Conservation (phyloP, 2,329 filamentous ascomycete species). For the Monosporascus sp. region DNA sequence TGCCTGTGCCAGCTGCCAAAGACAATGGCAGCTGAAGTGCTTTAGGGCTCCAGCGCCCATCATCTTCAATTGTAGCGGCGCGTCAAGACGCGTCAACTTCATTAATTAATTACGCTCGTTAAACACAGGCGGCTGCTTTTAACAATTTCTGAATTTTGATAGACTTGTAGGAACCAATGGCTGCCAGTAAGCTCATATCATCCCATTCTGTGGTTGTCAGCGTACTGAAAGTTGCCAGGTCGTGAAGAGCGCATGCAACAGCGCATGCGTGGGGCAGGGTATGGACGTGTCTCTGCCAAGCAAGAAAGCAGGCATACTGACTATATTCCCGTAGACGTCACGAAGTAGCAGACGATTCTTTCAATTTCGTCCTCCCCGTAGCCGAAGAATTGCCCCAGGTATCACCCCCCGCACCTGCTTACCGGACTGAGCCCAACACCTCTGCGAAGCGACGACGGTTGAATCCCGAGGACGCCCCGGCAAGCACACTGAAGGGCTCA, state of each 20-base stretch:
- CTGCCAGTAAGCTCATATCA: conserved; percentile 24
- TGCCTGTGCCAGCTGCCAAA: too few relatives aligned
- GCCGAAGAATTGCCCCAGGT: conserved; percentile 17
- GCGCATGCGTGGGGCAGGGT: conserved; percentile 61
- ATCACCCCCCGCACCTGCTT: conserved; percentile 18
- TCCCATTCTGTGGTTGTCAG: neutral
- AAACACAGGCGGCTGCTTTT: too few relatives aligned
- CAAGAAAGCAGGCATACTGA: neutral
- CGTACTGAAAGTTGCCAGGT: conserved; percentile 28
- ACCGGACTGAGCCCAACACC: conserved; percentile 39
- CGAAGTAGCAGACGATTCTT: conserved; percentile 55
- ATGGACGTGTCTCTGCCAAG: conserved; percentile 21
- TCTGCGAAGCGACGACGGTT: conserved; percentile 42
- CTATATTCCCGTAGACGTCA: conserved; percentile 35
- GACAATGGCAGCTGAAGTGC: too few relatives aligned
- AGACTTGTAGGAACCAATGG: conserved; percentile 18
- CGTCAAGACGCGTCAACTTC: too few relatives aligned
- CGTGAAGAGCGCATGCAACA: conserved; percentile 59
- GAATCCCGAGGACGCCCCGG: conserved; percentile 14
- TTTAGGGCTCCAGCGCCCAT: too few relatives aligned
- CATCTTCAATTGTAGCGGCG: too few relatives aligned
- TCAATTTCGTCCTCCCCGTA: conserved; percentile 45
- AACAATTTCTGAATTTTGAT: neutral
- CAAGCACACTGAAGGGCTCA: conserved; percentile 12
- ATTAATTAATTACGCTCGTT: too few relatives aligned